Base-by-base conservation (phyloP, 306 rosid genomes). In the Vigna angularis region DNA sequence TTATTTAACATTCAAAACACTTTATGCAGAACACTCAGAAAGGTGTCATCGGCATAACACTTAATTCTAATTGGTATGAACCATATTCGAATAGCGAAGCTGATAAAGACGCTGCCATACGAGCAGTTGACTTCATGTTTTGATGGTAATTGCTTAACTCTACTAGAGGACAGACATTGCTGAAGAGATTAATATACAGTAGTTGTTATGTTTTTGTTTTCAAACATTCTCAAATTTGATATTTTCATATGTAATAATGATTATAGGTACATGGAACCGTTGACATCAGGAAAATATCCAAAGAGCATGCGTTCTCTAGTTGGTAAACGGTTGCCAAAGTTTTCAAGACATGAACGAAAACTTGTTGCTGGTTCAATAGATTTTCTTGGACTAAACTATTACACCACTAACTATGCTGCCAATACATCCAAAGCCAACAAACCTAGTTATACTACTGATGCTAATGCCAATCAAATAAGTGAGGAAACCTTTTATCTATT, bases 351-450 rank as follows among this genome's bases (percentile, higher is more conserved):
- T 12, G 74, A 82, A 80, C 55, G 83, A 0, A 48, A 16, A 13
- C 61, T 76, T 20, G 5, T 90, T 5, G 84, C 58, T 7, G 91
- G 83, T 13, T 88, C 97, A 15, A 83, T 79, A 24, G 93, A 92
- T 75, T 90, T 90, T 53, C 20, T 92, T 47, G 91, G 97, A 52
- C 50, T 92, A 13, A 92, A 92, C 57, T 87, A 92, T 70, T 90
- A 92, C 80, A 84, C 90, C 6, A 2, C 88, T 12, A 68, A 79
- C 26, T 92, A 88, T 70, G 89, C 79, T n/a, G 24, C 74, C 34
- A 22, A 90, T 74, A 22, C 22, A 15, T 83, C 83, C 3, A 42
- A 32, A 14, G 1, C 73, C 9, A 7, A 70, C 7, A 57, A 15
- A 9, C 55, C 75, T 0, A 79, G 56, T 72, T 90, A 86, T 56